These are phyloP conservation scores for Psidium guajava DNA, from an alignment of 345 rosid species.

Conservation along the genomic window DNA sequence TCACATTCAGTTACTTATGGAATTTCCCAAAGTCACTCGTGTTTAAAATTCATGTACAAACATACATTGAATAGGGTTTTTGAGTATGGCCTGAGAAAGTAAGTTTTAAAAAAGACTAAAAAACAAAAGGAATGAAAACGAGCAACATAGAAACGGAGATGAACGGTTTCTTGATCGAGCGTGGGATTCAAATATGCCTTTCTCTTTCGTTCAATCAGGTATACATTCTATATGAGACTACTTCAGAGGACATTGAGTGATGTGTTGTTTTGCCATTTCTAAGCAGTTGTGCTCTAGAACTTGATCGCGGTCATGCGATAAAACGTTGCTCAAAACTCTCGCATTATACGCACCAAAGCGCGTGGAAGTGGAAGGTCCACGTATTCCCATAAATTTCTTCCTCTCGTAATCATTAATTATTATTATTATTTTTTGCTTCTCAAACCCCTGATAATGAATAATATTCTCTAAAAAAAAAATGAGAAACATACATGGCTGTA, in stretches of 20 bases:
- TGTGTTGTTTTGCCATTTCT: no score
- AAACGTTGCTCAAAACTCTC: no score
- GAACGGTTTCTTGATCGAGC: not conserved
- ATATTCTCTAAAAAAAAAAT: not conserved
- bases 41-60: not conserved
- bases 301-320: no score
- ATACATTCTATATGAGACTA: not conserved
- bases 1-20: not conserved
- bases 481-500: not conserved
- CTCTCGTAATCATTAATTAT: not conserved
- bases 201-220: not conserved
- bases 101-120: not conserved
- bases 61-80: not conserved
- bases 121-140: not conserved
- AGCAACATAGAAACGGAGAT: not conserved
- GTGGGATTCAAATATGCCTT: not conserved
- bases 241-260: not conserved
- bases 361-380: not conserved
- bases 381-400: not conserved
- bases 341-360: not conserved
- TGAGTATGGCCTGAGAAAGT: not conserved
- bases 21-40: not conserved
- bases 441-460: not conserved
- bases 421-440: not conserved
- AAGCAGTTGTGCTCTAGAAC: no score